Evolutionary conservation across 2,329 filamentous ascomycete genomes (phyloP), one percentile per base, ranked within the genome.

Genomic region (Chrysoporthe deuterocubensis): DNA sequence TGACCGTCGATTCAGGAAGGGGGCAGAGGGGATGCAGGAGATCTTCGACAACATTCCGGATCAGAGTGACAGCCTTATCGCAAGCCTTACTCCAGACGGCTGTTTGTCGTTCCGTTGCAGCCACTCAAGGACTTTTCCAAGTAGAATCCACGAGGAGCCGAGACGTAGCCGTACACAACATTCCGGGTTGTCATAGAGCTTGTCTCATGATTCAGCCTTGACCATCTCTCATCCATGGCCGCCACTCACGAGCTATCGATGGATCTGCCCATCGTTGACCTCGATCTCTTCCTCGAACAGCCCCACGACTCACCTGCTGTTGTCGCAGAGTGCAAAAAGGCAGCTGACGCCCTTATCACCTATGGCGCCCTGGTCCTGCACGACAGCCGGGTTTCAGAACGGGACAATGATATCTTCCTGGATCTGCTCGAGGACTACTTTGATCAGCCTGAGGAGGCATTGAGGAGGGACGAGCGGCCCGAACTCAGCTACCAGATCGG

Each of bases 341-440:
- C 85, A 3, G 86, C 87, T 58, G 75, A 81, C 18, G 86, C 86
- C 43, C 83, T 89, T 66, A 85, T 89, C 75, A 83, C 83, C 18
- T 88, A 87, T 76, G 87, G 87, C 68, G 87, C 87, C 9, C 81
- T 89, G 26, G 80, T 89, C 34, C 81, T 89, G 58, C 87, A 87
- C 78, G 87, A 89, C 78, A 84, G 83, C 63, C 85, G 87, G 70
- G 86, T 88, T 14, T 80, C 84, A 21, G 84, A 86, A 72, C 72
- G 77, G 2, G 84, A 87, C 77, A 89, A 89, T 78, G 78, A 78
- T 37, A 77, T 79, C 65, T 89, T 89, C 72, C 83, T 89, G 67
- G 85, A 89, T 75, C 80, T 89, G 48, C 82, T 89, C n/a, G 87
- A 89, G 77, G 85, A 88, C 79, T 89, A 89, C 80, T 89, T 89